phyloP scores from a whole-genome alignment of 768 basidiomycete genomes.

The Agrocybe chaxingu region DNA sequence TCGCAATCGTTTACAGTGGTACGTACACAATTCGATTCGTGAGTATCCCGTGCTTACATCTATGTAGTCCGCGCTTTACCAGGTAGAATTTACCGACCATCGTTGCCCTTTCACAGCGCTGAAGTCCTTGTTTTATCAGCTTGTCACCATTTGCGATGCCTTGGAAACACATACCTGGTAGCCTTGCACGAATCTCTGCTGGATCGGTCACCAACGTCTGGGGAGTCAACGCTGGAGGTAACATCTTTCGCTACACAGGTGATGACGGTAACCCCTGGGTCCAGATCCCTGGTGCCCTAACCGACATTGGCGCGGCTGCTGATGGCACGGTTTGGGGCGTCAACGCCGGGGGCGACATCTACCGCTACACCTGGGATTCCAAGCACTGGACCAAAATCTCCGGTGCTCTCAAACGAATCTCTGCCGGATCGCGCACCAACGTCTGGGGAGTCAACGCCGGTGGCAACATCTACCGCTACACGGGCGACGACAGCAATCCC shows the following conservation, averaged over 20 bases:
- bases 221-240: constrained; percentile 5
- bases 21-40: too few species aligned
- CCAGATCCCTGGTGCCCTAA: constrained; percentile 3
- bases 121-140: not conserved
- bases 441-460: constrained; percentile 7
- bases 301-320: constrained; percentile 7
- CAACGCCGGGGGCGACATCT: constrained; percentile 5
- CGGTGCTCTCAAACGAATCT: constrained; percentile 4
- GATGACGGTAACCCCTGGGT: constrained; percentile 8
- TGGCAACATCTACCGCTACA: constrained; percentile 2
- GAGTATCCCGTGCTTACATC: not conserved
- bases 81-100: constrained; percentile 1
- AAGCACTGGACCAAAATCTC: constrained; percentile 7
- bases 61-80: not conserved
- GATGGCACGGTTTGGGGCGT: constrained; percentile 12
- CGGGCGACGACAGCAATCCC: constrained; percentile 5
- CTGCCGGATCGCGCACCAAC: constrained; percentile 7
- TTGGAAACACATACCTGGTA: constrained; percentile 6
- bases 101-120: constrained; percentile 1
- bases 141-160: constrained; percentile 3
- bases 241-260: constrained; percentile 8
- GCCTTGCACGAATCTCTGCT: constrained; percentile 3
- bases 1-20: too few species aligned
- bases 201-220: constrained; percentile 9
- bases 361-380: constrained; percentile 5